Evolutionary conservation across 495 filamentous ascomycete genomes (phyloP).

Genomic region (Pseudevernia furfuracea): DNA sequence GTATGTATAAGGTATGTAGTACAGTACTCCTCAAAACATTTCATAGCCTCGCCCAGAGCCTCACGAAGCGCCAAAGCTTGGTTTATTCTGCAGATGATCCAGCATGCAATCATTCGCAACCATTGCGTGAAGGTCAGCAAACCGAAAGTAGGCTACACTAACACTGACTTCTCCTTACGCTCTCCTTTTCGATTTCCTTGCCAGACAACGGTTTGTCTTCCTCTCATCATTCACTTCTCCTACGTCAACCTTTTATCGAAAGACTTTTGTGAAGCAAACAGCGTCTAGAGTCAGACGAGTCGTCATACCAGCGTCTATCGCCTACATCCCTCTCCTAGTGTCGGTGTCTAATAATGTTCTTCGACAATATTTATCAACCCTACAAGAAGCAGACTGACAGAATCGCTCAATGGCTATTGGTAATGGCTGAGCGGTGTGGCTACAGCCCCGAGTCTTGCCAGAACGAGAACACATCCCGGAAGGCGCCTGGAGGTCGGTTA

Average conservation of each 20-base stretch:
- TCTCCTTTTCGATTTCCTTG: not conserved
- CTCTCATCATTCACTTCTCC: not conserved
- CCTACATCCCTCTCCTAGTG: not conserved
- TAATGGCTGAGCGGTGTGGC: not conserved
- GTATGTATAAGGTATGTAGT: no score
- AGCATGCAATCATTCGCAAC: not conserved
- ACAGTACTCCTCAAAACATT: not conserved
- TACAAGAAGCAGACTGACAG: slow-evolving; percentile 9
- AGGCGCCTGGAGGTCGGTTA: not conserved
- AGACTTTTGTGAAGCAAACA: not conserved
- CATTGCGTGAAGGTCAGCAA: not conserved
- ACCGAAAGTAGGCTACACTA: not conserved
- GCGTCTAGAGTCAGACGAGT: not conserved
- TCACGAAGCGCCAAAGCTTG: not conserved
- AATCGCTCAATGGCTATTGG: slow-evolving; percentile 6
- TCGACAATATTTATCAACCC: slow-evolving; percentile 5
- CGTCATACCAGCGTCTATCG: not conserved
- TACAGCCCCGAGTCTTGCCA: not conserved
- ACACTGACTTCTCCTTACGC: not conserved
- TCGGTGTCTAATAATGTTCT: not conserved
- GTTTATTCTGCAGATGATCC: not conserved
- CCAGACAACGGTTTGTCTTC: not conserved
- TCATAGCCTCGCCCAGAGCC: not conserved
- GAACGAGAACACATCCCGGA: not conserved
- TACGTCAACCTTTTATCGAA: not conserved